phyloP scores from a whole-genome alignment of 2,329 filamentous ascomycete genomes.

The Paraphoma sp. region DNA sequence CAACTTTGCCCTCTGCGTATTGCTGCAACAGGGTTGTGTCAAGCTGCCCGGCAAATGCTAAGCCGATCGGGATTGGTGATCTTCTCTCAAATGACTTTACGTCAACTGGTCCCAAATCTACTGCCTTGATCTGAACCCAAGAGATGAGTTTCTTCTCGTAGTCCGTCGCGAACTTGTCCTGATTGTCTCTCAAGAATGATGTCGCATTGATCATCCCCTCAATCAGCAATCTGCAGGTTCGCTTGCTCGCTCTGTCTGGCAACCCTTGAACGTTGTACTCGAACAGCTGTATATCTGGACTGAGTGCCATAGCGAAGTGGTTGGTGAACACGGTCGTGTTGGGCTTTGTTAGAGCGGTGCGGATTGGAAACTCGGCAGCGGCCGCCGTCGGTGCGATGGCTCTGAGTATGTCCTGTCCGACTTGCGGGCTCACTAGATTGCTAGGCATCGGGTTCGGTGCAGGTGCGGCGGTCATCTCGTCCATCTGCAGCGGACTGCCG shows the following conservation, averaged over 20 bases:
- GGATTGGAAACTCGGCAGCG: slow-evolving; percentile 7
- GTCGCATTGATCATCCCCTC: background rate
- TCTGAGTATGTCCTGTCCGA: background rate
- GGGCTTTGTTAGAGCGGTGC: too few species aligned
- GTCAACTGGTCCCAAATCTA: background rate
- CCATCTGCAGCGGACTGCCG: slow-evolving; percentile 7
- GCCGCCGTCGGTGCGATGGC: background rate
- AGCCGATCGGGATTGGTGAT: background rate
- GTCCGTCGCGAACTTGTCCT: slow-evolving; percentile 6
- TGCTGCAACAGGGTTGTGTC: slow-evolving; percentile 3
- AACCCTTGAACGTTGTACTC: slow-evolving; percentile 7
- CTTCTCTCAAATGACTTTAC: background rate
- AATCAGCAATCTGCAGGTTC: background rate
- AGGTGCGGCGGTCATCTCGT: background rate
- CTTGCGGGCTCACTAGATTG: background rate
- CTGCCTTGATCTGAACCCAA: background rate
- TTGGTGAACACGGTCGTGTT: slow-evolving; percentile 4
- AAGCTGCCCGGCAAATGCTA: background rate
- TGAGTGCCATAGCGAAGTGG: slow-evolving; percentile 8
- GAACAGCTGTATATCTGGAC: slow-evolving; percentile 2
- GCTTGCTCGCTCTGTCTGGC: background rate
- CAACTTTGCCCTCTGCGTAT: slow-evolving; percentile 5
- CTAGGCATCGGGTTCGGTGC: background rate
- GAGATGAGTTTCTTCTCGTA: slow-evolving; percentile 1
- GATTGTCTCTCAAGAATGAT: background rate